Evolutionary conservation across 2,329 filamentous ascomycete genomes (phyloP).

Genomic region (Zymoseptoria tritici): DNA sequence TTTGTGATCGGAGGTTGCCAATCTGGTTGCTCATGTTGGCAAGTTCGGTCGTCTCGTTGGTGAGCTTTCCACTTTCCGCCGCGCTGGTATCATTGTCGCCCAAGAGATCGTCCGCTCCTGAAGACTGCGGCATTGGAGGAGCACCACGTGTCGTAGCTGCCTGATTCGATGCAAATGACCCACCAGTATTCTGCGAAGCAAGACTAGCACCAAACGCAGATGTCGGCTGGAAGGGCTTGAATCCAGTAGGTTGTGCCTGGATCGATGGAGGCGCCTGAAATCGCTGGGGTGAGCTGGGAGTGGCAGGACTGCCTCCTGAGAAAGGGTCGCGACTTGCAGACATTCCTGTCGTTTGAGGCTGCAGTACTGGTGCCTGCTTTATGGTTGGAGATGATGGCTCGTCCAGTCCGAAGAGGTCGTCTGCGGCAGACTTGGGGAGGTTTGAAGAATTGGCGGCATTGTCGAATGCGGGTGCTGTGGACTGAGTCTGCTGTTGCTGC

Average conservation of each 20-base stretch:
- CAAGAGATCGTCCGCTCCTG: slow-evolving; percentile 73
- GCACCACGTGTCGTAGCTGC: slow-evolving; percentile 18
- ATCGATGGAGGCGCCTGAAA: slow-evolving; percentile 17
- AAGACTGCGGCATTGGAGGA: slow-evolving; percentile 28
- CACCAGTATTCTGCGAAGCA: slow-evolving; percentile 68
- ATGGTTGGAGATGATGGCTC: slow-evolving; percentile 50
- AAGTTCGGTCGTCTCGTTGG: slow-evolving; percentile 81
- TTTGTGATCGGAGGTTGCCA: slow-evolving; percentile 80
- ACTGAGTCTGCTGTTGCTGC: slow-evolving; percentile 45
- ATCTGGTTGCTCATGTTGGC: slow-evolving; percentile 96
- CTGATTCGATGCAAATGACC: slow-evolving; percentile 34
- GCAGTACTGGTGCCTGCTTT: slow-evolving; percentile 43
- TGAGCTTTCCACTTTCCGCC: slow-evolving; percentile 80
- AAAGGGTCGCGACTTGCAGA: slow-evolving; percentile 59
- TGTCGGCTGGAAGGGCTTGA: slow-evolving; percentile 87
- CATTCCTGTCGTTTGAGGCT: slow-evolving; percentile 67
- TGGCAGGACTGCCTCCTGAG: slow-evolving; percentile 42
- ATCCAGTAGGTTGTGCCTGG: slow-evolving; percentile 36
- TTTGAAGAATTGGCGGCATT: slow-evolving; percentile 38
- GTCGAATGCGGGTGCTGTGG: slow-evolving; percentile 48
- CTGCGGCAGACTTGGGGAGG: slow-evolving; percentile 70
- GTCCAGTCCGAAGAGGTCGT: slow-evolving; percentile 91
- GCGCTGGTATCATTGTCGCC: slow-evolving; percentile 68
- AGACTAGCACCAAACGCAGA: slow-evolving; percentile 86
- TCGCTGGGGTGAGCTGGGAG: slow-evolving; percentile 46